Conservation (phyloP, 116 monocot species). For the Trichopus zeylanicus region DNA sequence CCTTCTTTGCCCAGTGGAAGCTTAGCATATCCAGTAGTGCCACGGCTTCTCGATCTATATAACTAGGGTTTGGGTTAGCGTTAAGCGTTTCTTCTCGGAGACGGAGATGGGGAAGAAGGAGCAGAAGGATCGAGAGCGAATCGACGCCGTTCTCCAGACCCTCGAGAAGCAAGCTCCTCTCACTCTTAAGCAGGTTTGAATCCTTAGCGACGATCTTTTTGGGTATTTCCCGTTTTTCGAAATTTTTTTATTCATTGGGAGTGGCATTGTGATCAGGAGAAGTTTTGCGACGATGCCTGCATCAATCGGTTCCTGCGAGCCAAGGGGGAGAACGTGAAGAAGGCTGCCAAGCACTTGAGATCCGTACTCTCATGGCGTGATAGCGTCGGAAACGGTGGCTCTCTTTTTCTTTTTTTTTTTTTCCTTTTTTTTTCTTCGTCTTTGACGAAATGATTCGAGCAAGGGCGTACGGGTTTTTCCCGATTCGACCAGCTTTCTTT, state of each 20-base stretch:
- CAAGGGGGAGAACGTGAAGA: slow-evolving; percentile 79
- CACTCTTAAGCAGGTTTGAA: slow-evolving; percentile 54
- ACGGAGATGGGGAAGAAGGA: slow-evolving; percentile 33
- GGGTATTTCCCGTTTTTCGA: not conserved
- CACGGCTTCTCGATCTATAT: no score
- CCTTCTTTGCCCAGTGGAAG: no score
- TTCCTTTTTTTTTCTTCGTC: not conserved
- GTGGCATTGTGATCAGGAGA: slow-evolving; percentile 58
- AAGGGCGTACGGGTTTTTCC: not conserved
- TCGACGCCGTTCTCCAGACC: slow-evolving; percentile 52
- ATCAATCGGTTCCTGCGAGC: slow-evolving; percentile 63
- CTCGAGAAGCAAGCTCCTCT: slow-evolving; percentile 70
- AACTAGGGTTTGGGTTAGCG: not conserved
- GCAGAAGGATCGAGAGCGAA: slow-evolving; percentile 26
- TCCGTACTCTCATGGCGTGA: slow-evolving; percentile 91
- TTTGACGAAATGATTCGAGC: no score
- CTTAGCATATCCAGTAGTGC: no score
- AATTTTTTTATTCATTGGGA: not conserved
- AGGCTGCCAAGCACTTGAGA: slow-evolving; percentile 75
- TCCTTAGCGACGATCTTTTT: not conserved
- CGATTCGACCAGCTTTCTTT: slow-evolving; percentile 3
- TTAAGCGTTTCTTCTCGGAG: not conserved
- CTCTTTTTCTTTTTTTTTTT: not conserved
- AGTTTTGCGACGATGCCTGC: slow-evolving; percentile 84
- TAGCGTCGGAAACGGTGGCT: slow-evolving; percentile 63